phyloP scores from a whole-genome alignment of 2,329 filamentous ascomycete genomes.

The Penicillium nordicum region DNA sequence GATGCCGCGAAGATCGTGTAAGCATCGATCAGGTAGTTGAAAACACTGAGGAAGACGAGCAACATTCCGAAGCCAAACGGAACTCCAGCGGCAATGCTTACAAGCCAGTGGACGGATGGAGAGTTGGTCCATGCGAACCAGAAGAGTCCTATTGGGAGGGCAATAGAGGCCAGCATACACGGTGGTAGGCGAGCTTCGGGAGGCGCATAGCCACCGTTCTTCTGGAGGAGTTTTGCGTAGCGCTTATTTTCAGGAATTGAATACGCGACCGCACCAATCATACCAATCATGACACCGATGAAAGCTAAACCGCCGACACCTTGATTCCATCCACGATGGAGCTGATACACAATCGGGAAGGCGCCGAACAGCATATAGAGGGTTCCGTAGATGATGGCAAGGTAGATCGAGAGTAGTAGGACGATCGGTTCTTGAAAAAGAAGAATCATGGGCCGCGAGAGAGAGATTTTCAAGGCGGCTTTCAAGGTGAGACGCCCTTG shows the following conservation, averaged over 20 bases:
- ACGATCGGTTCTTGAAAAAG: conserved; percentile 53
- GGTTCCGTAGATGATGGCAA: conserved; percentile 52
- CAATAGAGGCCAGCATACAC: conserved; percentile 48
- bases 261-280: conserved; percentile 40
- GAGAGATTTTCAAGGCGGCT: conserved; percentile 46
- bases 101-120: conserved; percentile 41
- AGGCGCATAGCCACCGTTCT: conserved; percentile 56
- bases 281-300: conserved; percentile 47
- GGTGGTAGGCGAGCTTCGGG: conserved; percentile 57
- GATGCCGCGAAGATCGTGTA: conserved; percentile 45
- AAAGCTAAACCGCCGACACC: conserved; percentile 50
- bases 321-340: conserved; percentile 46
- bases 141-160: conserved; percentile 57
- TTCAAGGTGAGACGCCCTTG: conserved; percentile 42
- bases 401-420: conserved; percentile 48
- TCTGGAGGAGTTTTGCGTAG: conserved; percentile 41
- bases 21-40: conserved; percentile 45
- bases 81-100: conserved; percentile 34
- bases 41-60: conserved; percentile 40
- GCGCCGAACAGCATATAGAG: conserved; percentile 54
- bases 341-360: conserved; percentile 50
- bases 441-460: conserved; percentile 49
- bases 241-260: conserved; percentile 43
- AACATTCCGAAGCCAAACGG: conserved; percentile 45
- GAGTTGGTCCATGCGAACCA: conserved; percentile 61